These are phyloP conservation scores for Didymella segeticola DNA, from an alignment of 2,329 filamentous ascomycete genomes.

Conservation along the genomic window DNA sequence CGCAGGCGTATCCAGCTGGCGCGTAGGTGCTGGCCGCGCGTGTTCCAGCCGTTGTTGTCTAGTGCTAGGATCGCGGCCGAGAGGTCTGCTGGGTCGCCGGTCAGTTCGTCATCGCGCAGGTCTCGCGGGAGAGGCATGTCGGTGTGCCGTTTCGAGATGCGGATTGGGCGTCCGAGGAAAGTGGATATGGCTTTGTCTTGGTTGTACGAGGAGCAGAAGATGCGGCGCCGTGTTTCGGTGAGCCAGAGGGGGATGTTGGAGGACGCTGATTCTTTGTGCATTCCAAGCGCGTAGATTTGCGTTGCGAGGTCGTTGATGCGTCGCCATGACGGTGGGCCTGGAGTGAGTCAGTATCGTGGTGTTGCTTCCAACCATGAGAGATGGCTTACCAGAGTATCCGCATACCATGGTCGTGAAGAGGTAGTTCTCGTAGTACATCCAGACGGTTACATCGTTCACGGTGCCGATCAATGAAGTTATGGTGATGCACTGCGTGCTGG, in stretches of 20 bases:
- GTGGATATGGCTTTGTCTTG: conserved; percentile 45
- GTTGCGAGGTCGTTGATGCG: conserved; percentile 41
- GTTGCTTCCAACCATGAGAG: not conserved
- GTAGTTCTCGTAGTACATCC: conserved; percentile 48
- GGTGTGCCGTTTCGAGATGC: conserved; percentile 40
- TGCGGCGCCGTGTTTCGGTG: conserved; percentile 34
- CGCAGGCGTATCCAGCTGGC: conserved; percentile 40
- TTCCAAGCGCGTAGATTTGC: conserved; percentile 41
- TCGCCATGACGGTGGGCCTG: conserved; percentile 41
- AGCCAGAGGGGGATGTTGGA: conserved; percentile 37
- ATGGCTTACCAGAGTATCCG: conserved; percentile 44
- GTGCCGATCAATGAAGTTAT: conserved; percentile 49
- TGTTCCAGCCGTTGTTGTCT: conserved; percentile 51
- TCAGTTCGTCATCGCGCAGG: conserved; percentile 37
- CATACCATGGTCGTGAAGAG: conserved; percentile 46
- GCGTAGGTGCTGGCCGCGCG: conserved; percentile 30
- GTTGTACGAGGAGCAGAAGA: conserved; percentile 40
- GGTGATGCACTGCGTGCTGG: conserved; percentile 48
- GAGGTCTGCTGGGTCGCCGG: conserved; percentile 25
- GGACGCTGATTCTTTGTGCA: conserved; percentile 40
- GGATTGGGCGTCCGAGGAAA: conserved; percentile 42
- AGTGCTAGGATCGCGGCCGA: conserved; percentile 27
- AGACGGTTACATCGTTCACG: conserved; percentile 48
- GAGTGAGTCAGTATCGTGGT: not conserved
- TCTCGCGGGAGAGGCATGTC: conserved; percentile 42